Evolutionary conservation across 257 asterid species (phyloP).

Genomic region (Solanum stenotomum): DNA sequence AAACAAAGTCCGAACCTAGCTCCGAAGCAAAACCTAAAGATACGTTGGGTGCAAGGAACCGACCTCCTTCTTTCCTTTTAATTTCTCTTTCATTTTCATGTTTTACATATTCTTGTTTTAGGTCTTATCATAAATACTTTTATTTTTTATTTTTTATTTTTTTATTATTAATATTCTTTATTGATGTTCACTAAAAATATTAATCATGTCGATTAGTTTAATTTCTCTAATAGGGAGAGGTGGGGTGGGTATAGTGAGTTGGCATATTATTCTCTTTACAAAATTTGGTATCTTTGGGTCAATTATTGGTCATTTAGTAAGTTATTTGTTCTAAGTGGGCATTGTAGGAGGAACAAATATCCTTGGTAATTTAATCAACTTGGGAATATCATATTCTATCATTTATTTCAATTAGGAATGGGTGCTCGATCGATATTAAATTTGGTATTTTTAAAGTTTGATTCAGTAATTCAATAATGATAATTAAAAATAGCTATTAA

Average conservation of each 20-base stretch:
- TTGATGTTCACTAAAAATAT: neutral
- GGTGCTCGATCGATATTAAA: neutral
- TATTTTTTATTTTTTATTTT: neutral
- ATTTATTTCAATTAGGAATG: neutral
- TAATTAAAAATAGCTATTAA: neutral
- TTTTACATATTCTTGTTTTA: neutral
- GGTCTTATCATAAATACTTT: neutral
- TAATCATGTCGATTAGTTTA: neutral
- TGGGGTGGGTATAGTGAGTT: neutral
- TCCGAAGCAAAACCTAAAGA: constrained; percentile 7
- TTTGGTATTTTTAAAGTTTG: neutral
- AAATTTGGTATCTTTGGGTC: neutral
- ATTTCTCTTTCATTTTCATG: neutral
- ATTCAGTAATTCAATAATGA: neutral
- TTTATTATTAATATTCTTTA: neutral
- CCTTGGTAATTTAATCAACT: neutral
- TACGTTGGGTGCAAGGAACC: constrained; percentile 14
- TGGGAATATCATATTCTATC: neutral
- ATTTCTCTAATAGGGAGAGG: neutral
- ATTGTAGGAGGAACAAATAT: neutral
- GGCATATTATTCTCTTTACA: neutral
- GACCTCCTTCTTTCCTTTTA: constrained; percentile 2
- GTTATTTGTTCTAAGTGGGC: neutral
- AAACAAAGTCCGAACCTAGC: constrained; percentile 4
- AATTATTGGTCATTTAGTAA: neutral